Evolutionary conservation across 1,284 basidiomycete species (phyloP).

Genomic region (Pseudozyma sp.): DNA sequence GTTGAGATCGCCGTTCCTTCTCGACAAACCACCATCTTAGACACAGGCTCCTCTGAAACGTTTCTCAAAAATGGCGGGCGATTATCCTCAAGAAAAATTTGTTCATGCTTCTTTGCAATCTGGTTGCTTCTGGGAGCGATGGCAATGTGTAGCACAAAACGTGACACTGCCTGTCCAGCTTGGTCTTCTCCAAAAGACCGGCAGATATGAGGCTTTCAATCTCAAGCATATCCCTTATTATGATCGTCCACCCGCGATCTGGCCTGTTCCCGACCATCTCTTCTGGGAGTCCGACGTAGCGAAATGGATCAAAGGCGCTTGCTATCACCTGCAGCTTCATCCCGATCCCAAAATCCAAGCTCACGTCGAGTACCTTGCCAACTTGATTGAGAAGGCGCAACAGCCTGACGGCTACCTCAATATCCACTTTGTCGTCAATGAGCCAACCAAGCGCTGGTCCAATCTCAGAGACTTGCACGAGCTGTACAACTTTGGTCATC

Average conservation of each 20-base stretch:
- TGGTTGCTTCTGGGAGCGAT: slow-evolving; percentile 27
- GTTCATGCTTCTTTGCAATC: slow-evolving; percentile 10
- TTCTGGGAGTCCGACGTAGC: slow-evolving; percentile 42
- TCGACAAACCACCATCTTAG: too few species aligned
- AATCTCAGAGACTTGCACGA: slow-evolving; percentile 38
- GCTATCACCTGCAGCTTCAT: slow-evolving; percentile 19
- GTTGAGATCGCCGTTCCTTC: too few species aligned
- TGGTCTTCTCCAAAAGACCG: slow-evolving; percentile 24
- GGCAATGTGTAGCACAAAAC: slow-evolving; percentile 20
- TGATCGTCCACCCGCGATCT: slow-evolving; percentile 12
- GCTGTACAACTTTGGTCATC: slow-evolving; percentile 41
- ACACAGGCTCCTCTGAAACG: too few species aligned
- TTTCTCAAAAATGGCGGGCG: slow-evolving; percentile 12
- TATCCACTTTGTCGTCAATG: slow-evolving; percentile 36
- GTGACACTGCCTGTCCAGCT: slow-evolving; percentile 34
- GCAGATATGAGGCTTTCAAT: slow-evolving; percentile 35
- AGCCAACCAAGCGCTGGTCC: slow-evolving; percentile 30
- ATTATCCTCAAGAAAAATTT: slow-evolving; percentile 28
- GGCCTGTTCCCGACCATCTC: slow-evolving; percentile 35
- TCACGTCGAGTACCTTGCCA: slow-evolving; percentile 26
- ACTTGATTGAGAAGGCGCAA: slow-evolving; percentile 28
- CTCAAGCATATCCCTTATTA: slow-evolving; percentile 29
- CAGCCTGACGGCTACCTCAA: slow-evolving; percentile 39
- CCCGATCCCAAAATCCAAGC: slow-evolving; percentile 11
- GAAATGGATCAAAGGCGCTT: slow-evolving; percentile 32